phyloP scores from a whole-genome alignment of 129 eudicot genomes.

The Glebionis coronaria region DNA sequence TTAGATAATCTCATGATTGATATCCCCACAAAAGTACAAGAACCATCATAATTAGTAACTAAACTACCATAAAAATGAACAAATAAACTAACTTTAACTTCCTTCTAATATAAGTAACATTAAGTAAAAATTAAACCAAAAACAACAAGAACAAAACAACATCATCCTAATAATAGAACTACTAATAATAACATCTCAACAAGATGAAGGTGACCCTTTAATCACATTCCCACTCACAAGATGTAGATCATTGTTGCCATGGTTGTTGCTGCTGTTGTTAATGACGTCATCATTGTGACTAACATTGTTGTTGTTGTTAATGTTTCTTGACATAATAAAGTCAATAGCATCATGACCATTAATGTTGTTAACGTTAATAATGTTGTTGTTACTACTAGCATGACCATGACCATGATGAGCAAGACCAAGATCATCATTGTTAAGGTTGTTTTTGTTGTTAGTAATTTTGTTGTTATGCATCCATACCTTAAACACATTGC shows the following conservation, averaged over 20 bases:
- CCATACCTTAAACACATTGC: conserved; percentile 72
- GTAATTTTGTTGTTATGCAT: conserved; percentile 80
- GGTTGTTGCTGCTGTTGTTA: conserved; percentile 8
- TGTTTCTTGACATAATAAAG: conserved; percentile 24
- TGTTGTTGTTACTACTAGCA: neutral
- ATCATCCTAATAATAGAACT: neutral
- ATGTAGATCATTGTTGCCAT: neutral
- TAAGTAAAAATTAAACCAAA: neutral
- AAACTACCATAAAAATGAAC: neutral
- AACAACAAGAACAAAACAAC: neutral
- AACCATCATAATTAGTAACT: neutral
- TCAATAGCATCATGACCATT: neutral
- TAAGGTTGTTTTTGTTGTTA: conserved; percentile 24
- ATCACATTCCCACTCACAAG: conserved; percentile 9
- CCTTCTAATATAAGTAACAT: conserved; percentile 31
- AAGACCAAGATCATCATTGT: neutral
- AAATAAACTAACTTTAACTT: too few species aligned
- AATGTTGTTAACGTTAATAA: neutral
- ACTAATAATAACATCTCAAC: conserved; percentile 30
- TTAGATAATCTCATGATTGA: conserved; percentile 28
- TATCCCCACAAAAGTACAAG: conserved; percentile 31
- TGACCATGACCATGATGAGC: neutral
- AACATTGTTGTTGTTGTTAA: neutral
- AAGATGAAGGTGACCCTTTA: conserved; percentile 66
- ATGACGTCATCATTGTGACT: conserved; percentile 25